Conservation (phyloP, 306 rosid genomes). For the Castanea sativa region DNA sequence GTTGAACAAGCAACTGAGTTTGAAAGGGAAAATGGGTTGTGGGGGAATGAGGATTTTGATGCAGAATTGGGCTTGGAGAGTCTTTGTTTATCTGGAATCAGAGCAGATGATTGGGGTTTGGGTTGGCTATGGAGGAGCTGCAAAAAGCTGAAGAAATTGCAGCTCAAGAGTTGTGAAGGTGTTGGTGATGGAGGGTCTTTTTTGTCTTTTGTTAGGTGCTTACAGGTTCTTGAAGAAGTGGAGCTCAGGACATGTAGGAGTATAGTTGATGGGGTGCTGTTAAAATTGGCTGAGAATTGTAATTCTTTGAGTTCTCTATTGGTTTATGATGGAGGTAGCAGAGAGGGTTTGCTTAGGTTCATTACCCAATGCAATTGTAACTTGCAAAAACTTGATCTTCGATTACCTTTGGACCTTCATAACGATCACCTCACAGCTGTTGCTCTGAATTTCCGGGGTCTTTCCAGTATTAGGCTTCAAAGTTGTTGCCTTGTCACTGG, state of each 20-base stretch:
- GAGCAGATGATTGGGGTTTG: conserved; percentile 56
- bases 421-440: conserved; percentile 62
- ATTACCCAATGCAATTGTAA: conserved; percentile 33
- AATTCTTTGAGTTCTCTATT: conserved; percentile 50
- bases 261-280: conserved; percentile 60
- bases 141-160: conserved; percentile 48
- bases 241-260: conserved; percentile 82
- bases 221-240: conserved; percentile 47
- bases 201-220: conserved; percentile 52
- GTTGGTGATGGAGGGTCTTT: conserved; percentile 69
- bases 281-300: conserved; percentile 55
- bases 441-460: conserved; percentile 41
- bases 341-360: conserved; percentile 60
- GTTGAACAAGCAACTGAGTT: conserved; percentile 11
- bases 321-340: conserved; percentile 87
- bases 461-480: conserved; percentile 60
- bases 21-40: conserved; percentile 12
- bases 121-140: conserved; percentile 80
- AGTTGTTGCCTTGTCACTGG: conserved; percentile 84
- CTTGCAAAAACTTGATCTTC: conserved; percentile 59
- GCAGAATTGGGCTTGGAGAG: conserved; percentile 48
- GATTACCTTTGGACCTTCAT: conserved; percentile 78
- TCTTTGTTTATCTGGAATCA: conserved; percentile 57
- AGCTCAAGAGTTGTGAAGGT: conserved; percentile 64
- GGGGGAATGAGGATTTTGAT: conserved; percentile 32